These are phyloP conservation scores for Penicillium atrosanguineum DNA, from an alignment of 495 filamentous ascomycete species.

Conservation along the genomic window DNA sequence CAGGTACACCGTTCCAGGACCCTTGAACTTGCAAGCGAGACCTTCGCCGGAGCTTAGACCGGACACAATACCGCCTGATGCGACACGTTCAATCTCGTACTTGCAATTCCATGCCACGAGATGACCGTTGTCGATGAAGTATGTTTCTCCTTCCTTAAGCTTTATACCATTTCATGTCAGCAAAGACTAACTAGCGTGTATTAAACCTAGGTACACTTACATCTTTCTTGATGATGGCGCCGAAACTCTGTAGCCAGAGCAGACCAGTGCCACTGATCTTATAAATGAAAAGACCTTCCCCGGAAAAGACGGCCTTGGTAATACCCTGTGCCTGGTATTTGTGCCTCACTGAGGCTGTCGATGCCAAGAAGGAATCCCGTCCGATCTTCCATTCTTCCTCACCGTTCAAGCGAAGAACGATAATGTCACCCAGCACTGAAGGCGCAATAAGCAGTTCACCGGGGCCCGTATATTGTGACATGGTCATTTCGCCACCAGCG, in stretches of 20 bases:
- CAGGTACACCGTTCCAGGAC: constrained; percentile 88
- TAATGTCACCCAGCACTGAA: constrained; percentile 78
- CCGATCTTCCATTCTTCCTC: constrained; percentile 75
- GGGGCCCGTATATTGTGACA: constrained; percentile 83
- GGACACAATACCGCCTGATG: constrained; percentile 85
- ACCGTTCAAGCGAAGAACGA: constrained; percentile 67
- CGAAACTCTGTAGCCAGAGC: constrained; percentile 87
- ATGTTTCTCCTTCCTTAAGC: constrained; percentile 75
- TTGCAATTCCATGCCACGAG: constrained; percentile 97
- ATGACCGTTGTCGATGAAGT: constrained; percentile 93
- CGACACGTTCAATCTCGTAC: constrained; percentile 80
- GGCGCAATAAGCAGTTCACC: constrained; percentile 88
- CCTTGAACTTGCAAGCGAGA: constrained; percentile 88
- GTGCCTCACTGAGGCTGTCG: constrained; percentile 73
- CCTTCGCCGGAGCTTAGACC: constrained; percentile 77
- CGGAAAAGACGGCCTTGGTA: constrained; percentile 89
- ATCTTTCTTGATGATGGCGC: constrained; percentile 94
- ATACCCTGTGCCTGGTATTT: constrained; percentile 85
- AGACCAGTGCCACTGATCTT: constrained; percentile 77
- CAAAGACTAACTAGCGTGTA: too few species aligned
- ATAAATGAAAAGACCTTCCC: constrained; percentile 90
- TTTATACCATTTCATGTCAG: too few species aligned
- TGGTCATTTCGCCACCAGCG: constrained; percentile 73
- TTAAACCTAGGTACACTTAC: too few species aligned
- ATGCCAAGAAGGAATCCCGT: constrained; percentile 73